A percentile compares a stretch with the other conserved stretches of the same genome.
Evolutionary conservation across 768 basidiomycete species (phyloP).

Genomic region (Nidularia pulvinata): DNA sequence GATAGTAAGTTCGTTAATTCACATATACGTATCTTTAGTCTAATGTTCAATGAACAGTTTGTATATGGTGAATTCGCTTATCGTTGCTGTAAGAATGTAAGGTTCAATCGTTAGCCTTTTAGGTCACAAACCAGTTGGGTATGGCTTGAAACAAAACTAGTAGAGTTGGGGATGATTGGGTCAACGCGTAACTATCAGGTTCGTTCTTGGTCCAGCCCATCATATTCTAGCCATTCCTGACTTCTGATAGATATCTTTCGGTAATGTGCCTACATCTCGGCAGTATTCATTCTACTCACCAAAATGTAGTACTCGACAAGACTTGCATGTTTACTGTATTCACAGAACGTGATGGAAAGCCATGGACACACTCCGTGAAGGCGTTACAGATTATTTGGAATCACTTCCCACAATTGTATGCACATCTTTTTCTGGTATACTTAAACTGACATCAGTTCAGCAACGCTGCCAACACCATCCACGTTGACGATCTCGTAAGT

Average conservation of each 20-base stretch:
- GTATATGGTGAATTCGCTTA: slow-evolving; percentile 63
- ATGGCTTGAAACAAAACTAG: slow-evolving; percentile 87
- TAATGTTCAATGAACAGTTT: slow-evolving; percentile 28
- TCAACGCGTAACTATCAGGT: slow-evolving; percentile 71
- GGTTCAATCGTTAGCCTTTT: not conserved
- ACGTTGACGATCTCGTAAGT: slow-evolving; percentile 81
- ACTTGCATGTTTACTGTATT: slow-evolving; percentile 91
- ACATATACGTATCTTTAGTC: slow-evolving; percentile 17
- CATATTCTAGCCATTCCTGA: too few species aligned
- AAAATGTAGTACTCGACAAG: slow-evolving; percentile 71
- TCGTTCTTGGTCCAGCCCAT: slow-evolving; percentile 2
- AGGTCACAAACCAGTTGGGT: slow-evolving; percentile 90
- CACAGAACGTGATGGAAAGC: slow-evolving; percentile 66
- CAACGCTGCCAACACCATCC: slow-evolving; percentile 74
- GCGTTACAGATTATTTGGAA: slow-evolving; percentile 87
- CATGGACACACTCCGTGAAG: slow-evolving; percentile 83
- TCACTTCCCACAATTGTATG: slow-evolving; percentile 79
- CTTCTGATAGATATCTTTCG: slow-evolving; percentile 56
- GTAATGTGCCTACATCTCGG: slow-evolving; percentile 23
- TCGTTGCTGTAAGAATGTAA: too few species aligned
- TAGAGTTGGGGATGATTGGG: slow-evolving; percentile 86
- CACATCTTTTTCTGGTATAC: not conserved
- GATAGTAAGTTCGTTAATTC: slow-evolving; percentile 51
- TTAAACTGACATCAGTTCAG: slow-evolving; percentile 24
- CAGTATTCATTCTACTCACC: not conserved